A percentile compares a stretch with the other conserved stretches of the same genome.
These are phyloP conservation scores for Nematocida homosporus DNA, from an alignment of 371 early-diverging fungal genomes.

Conservation along the genomic window DNA sequence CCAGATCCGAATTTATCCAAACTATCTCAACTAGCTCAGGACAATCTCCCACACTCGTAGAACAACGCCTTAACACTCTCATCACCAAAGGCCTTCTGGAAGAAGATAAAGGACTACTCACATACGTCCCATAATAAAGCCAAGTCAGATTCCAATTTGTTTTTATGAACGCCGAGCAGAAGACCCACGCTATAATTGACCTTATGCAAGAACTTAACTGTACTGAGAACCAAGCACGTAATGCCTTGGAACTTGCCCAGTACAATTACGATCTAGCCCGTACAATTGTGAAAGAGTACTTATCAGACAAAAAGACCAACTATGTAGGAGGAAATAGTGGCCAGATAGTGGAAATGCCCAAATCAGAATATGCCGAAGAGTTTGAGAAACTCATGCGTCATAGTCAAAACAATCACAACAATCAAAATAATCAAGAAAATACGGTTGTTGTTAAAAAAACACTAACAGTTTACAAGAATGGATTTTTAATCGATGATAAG, in stretches of 20 bases:
- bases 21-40: background rate
- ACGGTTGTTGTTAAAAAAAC: background rate
- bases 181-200: background rate
- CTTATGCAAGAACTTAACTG: conserved; percentile 29
- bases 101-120: background rate
- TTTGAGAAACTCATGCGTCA: conserved; percentile 40
- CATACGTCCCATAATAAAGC: conserved; percentile 26
- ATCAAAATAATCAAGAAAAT: background rate
- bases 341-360: conserved; percentile 48
- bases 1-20: background rate
- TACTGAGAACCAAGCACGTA: conserved; percentile 53
- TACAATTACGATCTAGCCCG: conserved; percentile 26
- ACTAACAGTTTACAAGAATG: conserved; percentile 46
- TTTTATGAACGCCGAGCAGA: conserved; percentile 14
- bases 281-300: conserved; percentile 44
- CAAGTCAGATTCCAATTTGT: conserved; percentile 2
- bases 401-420: too few relatives aligned
- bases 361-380: conserved; percentile 41
- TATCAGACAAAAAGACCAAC: conserved; percentile 11
- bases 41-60: background rate
- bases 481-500: conserved; percentile 46
- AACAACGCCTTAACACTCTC: background rate
- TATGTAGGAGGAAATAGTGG: conserved; percentile 46
- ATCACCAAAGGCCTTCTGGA: background rate
- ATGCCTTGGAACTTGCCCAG: conserved; percentile 29